These are phyloP conservation scores for Guillardia theta DNA, from an alignment of 78 protist genomes.

Conservation along the genomic window DNA sequence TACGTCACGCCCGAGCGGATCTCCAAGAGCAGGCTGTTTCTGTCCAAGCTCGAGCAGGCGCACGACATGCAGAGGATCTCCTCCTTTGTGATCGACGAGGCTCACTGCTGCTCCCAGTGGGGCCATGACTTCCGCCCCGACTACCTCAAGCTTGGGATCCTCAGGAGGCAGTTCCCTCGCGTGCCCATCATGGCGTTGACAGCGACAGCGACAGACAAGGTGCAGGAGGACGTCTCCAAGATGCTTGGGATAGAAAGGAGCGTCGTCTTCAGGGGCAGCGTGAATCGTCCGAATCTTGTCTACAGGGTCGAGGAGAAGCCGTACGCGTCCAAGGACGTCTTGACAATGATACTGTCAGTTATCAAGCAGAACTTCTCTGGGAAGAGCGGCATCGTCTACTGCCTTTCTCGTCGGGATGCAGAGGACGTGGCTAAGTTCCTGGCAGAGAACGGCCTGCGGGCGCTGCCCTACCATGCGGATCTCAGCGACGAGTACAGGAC, in stretches of 20 bases:
- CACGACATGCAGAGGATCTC: background rate
- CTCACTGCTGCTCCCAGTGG: constrained; percentile 96
- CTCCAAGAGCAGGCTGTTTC: background rate
- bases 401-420: constrained; percentile 81
- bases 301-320: background rate
- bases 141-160: background rate
- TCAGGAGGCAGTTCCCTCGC: constrained; percentile 40
- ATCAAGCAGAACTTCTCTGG: constrained; percentile 40
- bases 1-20: constrained; percentile 82
- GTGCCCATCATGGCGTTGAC: constrained; percentile 82
- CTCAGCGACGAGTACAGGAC: background rate
- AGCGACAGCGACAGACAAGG: constrained; percentile 84
- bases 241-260: background rate
- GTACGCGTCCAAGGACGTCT: background rate
- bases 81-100: constrained; percentile 90
- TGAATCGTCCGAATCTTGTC: background rate
- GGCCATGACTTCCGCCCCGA: constrained; percentile 95
- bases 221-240: background rate
- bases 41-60: background rate
- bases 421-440: constrained; percentile 64
- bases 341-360: background rate
- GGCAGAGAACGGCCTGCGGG: background rate
- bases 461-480: background rate
- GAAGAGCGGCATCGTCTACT: constrained; percentile 92
- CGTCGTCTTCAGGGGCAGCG: background rate